These are phyloP conservation scores for Fusarium paranaense DNA, from an alignment of 2,329 filamentous ascomycete genomes.

Conservation along the genomic window DNA sequence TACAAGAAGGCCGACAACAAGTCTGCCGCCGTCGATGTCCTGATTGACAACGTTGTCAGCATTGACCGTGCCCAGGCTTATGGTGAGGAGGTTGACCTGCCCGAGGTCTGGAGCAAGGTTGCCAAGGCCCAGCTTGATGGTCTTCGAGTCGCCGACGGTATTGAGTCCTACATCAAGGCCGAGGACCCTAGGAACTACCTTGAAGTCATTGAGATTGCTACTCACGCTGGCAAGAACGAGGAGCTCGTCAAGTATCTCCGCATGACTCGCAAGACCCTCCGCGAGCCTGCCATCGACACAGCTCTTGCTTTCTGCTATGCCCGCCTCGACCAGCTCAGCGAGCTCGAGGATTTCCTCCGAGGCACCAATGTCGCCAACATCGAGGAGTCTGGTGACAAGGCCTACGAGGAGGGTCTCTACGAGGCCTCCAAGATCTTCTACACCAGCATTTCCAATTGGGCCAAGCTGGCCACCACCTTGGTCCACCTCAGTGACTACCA, in stretches of 20 bases:
- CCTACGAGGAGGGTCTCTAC: constrained; percentile 92
- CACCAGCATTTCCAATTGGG: constrained; percentile 99
- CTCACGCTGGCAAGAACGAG: constrained; percentile 95
- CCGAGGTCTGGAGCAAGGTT: constrained; percentile 98
- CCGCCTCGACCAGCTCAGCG: constrained; percentile 87
- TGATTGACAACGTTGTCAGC: constrained; percentile 96
- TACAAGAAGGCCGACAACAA: constrained; percentile 98
- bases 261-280: constrained; percentile 97
- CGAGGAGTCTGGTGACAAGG: constrained; percentile 97
- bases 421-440: constrained; percentile 99
- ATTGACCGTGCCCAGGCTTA: constrained; percentile 97
- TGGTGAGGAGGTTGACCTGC: constrained; percentile 91
- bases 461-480: constrained; percentile 95
- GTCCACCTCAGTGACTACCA: constrained; percentile 99
- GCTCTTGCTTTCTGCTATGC: constrained; percentile 94
- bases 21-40: constrained; percentile 85
- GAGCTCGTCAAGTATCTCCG: constrained; percentile 96
- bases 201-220: constrained; percentile 96
- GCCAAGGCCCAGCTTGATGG: constrained; percentile 98
- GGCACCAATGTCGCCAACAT: constrained; percentile 94
- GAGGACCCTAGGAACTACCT: constrained; percentile 91
- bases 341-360: constrained; percentile 96
- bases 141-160: constrained; percentile 89
- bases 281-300: constrained; percentile 94
- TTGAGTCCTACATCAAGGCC: constrained; percentile 97